Evolutionary conservation across 768 basidiomycete species (phyloP).

Genomic region (Termitomyces sp.): DNA sequence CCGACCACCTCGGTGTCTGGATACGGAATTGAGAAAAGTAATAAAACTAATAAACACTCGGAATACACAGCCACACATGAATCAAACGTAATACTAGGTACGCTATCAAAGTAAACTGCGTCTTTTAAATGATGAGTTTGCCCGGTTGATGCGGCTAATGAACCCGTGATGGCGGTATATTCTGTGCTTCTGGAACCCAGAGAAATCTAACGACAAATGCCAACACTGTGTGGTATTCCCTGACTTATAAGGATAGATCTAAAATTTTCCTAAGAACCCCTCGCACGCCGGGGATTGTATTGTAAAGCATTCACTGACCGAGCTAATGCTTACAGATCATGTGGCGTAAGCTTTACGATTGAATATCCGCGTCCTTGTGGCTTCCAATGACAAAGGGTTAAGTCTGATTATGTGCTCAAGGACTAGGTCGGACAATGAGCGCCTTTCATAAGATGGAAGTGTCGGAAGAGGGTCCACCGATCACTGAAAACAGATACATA

Average conservation of each 20-base stretch:
- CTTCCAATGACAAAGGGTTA: neutral
- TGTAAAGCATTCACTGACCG: neutral
- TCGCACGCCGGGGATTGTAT: neutral
- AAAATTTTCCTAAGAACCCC: neutral
- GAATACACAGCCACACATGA: neutral
- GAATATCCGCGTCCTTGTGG: neutral
- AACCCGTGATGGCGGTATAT: neutral
- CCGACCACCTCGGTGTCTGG: slow-evolving; percentile 26
- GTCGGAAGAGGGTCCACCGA: neutral
- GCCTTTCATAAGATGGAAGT: too few relatives aligned
- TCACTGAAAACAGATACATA: neutral
- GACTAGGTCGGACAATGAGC: neutral
- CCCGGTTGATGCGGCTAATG: too few relatives aligned
- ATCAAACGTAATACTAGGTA: slow-evolving; percentile 1
- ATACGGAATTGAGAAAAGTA: neutral
- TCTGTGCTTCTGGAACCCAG: neutral
- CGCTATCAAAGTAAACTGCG: slow-evolving; percentile 3
- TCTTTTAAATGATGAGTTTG: slow-evolving; percentile 7
- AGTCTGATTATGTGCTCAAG: neutral
- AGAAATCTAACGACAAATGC: neutral
- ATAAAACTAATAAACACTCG: neutral
- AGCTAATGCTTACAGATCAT: neutral
- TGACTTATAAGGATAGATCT: neutral
- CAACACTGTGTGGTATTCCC: neutral
- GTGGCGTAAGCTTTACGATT: neutral